These are phyloP conservation scores for Sistotremastrum suecicum DNA, from an alignment of 768 basidiomycete genomes.

Conservation along the genomic window DNA sequence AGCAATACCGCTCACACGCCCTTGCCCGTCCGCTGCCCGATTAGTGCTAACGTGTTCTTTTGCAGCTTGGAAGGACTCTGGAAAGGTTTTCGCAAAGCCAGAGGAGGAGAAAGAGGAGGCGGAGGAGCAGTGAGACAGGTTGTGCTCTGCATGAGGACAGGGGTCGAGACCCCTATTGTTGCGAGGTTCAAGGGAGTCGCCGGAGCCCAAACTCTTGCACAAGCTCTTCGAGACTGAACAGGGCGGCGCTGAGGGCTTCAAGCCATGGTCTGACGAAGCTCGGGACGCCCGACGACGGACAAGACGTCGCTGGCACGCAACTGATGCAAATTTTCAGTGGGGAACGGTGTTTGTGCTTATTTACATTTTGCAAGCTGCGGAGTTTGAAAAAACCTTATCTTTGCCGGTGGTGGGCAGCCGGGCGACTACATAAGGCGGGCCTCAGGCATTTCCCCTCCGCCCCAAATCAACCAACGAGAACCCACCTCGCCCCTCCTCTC, in stretches of 20 bases:
- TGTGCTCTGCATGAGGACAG: neutral
- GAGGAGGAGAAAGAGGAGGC: slow-evolving; percentile 44
- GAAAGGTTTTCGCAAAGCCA: slow-evolving; percentile 63
- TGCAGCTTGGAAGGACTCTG: slow-evolving; percentile 87
- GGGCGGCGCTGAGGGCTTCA: too few relatives aligned
- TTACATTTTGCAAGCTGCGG: too few relatives aligned
- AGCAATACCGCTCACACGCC: slow-evolving; percentile 15
- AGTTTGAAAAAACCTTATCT: too few relatives aligned
- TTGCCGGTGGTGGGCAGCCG: slow-evolving; percentile 22
- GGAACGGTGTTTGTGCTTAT: slow-evolving; percentile 13
- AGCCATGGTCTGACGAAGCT: too few relatives aligned
- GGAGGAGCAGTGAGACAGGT: slow-evolving; percentile 28
- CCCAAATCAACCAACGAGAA: slow-evolving; percentile 2
- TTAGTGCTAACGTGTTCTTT: slow-evolving; percentile 43
- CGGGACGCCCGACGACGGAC: too few relatives aligned
- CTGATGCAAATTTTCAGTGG: slow-evolving; percentile 11
- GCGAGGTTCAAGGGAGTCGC: slow-evolving; percentile 2
- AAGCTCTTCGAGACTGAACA: too few relatives aligned
- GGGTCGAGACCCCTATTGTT: too few relatives aligned
- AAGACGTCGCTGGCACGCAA: slow-evolving; percentile 1
- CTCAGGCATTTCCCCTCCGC: slow-evolving; percentile 2
- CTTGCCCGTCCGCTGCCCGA: slow-evolving; percentile 19
- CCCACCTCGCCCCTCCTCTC: too few relatives aligned
- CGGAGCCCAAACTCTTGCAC: too few relatives aligned
- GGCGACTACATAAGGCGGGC: slow-evolving; percentile 4